Base-by-base conservation (phyloP, 108 stramenopile species). In the Cyclotella choctawhatcheeana region DNA sequence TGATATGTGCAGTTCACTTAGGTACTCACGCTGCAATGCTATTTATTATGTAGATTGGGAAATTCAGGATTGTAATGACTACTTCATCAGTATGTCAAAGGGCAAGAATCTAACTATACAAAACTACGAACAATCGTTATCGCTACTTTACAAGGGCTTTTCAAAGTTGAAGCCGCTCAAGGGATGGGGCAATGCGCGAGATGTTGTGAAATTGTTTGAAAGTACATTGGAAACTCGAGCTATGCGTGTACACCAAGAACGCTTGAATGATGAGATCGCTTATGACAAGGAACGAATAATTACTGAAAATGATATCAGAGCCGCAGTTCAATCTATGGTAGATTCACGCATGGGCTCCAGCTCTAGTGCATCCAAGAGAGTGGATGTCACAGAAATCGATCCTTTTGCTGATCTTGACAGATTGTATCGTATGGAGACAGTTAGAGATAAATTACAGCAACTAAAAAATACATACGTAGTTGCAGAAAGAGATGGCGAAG, bases 391-490 rank as follows among this genome's bases (percentile, higher is more conserved):
- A 55, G 40, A 55, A 18, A 51, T 12, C 30, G 77, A 83, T 63
- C 77, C 77, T 14, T 56, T 73, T 20, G 52, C 34, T 25, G 59
- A 64, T 3, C 44, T 83, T 0, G 67, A 73, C 22, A 63, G 22
- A n/a, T 48, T 83, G 5, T 73, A 73, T 51, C 44, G 77, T 22
- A 74, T 83, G 82, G 82, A 78, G 40, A 44, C 35, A 20, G 59
- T 83, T 2, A 66, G 32, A 33, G 29, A 25, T 2, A 77, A 77
- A 53, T 27, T 83, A 21, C 63, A 74, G 45, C 67, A 71, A 25
- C 70, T 83, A 53, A 58, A 33, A 34, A 64, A 68, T 55, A 58
- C 62, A 27, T 64, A 67, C 37, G 10, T 32, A 14, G 54, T 79
- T 0, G 54, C 77, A 21, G 18, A 67, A 61, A 22, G 21, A 6